phyloP scores from a whole-genome alignment of 1,284 basidiomycete genomes.

The Pyrrhoderma lamaoense region DNA sequence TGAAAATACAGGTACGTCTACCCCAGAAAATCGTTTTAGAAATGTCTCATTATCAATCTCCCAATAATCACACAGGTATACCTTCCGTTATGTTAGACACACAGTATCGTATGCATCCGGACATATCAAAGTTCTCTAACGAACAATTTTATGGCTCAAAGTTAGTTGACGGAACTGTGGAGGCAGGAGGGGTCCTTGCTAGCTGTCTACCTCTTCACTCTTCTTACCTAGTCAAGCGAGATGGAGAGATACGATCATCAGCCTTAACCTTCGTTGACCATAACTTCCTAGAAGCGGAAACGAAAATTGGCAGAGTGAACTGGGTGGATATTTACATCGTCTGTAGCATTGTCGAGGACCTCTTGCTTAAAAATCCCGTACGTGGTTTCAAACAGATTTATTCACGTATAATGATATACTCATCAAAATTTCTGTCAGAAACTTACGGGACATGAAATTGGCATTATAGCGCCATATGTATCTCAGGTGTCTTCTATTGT shows the following conservation, averaged over 20 bases:
- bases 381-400: constrained; percentile 12
- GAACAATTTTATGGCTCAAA: constrained; percentile 72
- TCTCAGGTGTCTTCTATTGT: constrained; percentile 71
- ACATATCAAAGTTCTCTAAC: constrained; percentile 81
- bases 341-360: constrained; percentile 72
- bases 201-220: constrained; percentile 54
- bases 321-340: constrained; percentile 69
- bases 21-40: too few relatives aligned
- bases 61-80: constrained; percentile 49
- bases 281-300: constrained; percentile 53
- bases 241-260: constrained; percentile 31
- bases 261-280: constrained; percentile 80
- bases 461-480: constrained; percentile 82
- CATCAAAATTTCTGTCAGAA: constrained; percentile 32
- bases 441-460: constrained; percentile 67
- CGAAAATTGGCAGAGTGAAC: constrained; percentile 68
- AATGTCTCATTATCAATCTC: too few relatives aligned
- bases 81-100: constrained; percentile 86
- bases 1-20: constrained; percentile 33
- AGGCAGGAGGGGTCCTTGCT: constrained; percentile 46
- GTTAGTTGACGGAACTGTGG: constrained; percentile 68
- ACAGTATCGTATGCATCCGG: constrained; percentile 94
- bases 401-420: constrained; percentile 1
- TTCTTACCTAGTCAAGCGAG: constrained; percentile 37
- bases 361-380: constrained; percentile 67